Evolutionary conservation across 768 basidiomycete genomes (phyloP).

Genomic region (Panus rudis): DNA sequence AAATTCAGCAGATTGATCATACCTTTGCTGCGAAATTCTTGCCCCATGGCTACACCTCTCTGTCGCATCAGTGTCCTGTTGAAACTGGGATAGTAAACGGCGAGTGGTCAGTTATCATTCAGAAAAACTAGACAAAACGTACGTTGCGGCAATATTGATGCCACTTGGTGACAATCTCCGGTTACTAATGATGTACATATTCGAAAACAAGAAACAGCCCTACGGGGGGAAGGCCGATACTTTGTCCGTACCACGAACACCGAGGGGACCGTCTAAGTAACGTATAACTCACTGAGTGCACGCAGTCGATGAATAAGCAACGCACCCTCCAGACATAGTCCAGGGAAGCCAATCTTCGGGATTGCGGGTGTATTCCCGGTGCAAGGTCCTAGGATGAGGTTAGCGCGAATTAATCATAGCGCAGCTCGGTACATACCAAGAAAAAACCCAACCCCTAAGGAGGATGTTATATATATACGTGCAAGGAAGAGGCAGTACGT

Average conservation of each 20-base stretch:
- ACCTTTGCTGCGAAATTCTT: slow-evolving; percentile 57
- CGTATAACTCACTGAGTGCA: neutral
- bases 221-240: slow-evolving; percentile 43
- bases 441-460: slow-evolving; percentile 9
- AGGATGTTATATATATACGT: neutral
- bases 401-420: neutral
- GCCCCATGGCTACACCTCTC: slow-evolving; percentile 54
- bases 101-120: neutral
- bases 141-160: slow-evolving; percentile 32
- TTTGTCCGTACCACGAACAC: slow-evolving; percentile 34
- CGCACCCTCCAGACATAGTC: slow-evolving; percentile 21
- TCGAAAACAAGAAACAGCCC: slow-evolving; percentile 34
- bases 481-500: neutral
- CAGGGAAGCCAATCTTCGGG: slow-evolving; percentile 14
- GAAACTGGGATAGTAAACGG: slow-evolving; percentile 21
- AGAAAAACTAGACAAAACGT: slow-evolving; percentile 8
- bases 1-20: neutral
- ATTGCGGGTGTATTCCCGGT: slow-evolving; percentile 16
- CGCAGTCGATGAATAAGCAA: neutral
- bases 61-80: slow-evolving; percentile 57
- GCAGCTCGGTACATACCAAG: slow-evolving; percentile 8
- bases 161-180: slow-evolving; percentile 3
- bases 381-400: slow-evolving; percentile 10
- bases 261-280: slow-evolving; percentile 21
- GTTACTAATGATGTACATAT: neutral